phyloP scores from a whole-genome alignment of 2,329 filamentous ascomycete species.

The Aquanectria penicillioides region DNA sequence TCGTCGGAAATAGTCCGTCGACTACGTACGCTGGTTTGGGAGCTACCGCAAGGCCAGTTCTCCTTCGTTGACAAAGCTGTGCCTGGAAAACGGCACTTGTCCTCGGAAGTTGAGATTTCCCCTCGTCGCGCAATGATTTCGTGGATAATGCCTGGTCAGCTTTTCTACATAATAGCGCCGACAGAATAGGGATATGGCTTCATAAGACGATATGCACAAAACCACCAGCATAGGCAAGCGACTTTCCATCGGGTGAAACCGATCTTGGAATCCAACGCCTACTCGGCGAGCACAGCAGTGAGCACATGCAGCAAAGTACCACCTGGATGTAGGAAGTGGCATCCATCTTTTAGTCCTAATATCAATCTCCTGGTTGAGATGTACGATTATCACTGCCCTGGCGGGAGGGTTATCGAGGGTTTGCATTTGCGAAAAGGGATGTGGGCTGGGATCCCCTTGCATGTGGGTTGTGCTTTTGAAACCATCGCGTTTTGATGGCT shows the following conservation, averaged over 20 bases:
- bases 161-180: conserved; percentile 43
- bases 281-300: conserved; percentile 63
- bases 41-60: conserved; percentile 42
- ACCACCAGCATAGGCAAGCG: conserved; percentile 33
- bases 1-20: conserved; percentile 33
- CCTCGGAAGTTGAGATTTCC: conserved; percentile 69
- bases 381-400: neutral
- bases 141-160: conserved; percentile 64
- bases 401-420: neutral
- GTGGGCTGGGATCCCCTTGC: conserved; percentile 15
- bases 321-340: conserved; percentile 21
- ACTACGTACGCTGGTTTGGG: conserved; percentile 31
- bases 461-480: conserved; percentile 24
- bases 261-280: conserved; percentile 30
- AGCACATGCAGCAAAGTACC: conserved; percentile 48
- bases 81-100: conserved; percentile 44
- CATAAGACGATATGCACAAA: conserved; percentile 30
- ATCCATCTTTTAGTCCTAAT: conserved; percentile 11
- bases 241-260: conserved; percentile 43
- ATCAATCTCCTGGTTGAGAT: conserved; percentile 10
- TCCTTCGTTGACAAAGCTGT: conserved; percentile 45
- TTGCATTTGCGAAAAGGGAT: conserved; percentile 3
- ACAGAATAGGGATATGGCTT: conserved; percentile 38
- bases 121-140: conserved; percentile 59
- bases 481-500: conserved; percentile 18